Evolutionary conservation across 257 asterid species (phyloP), one percentile per base, ranked within the genome.

Genomic region (Paraleonurus japonicus): DNA sequence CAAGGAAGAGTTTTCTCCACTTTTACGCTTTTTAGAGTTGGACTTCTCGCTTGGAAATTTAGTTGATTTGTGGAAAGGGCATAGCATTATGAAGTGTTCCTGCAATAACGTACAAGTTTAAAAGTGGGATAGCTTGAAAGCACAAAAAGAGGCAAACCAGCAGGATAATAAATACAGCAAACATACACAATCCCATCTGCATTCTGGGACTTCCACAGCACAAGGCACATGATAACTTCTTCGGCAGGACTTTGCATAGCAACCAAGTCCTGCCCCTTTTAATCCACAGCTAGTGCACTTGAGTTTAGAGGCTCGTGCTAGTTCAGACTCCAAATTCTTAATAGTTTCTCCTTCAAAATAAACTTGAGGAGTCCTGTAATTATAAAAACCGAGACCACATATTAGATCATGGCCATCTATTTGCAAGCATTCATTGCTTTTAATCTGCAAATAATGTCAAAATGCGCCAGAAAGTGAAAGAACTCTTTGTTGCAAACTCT

Each of bases 221-320:
- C 99, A 94, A 65, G 96, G 98, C n/a, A 82, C 84, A 1, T 94
- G 99, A 83, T 91, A 94, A 53, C 83, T 94, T 84, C 80, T 86
- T 70, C 93, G 80, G 77, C 99, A 94, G 51, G 96, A 86, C 79
- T 82, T 91, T 16, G 79, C 84, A 63, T 77, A 91, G 86, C 99
- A 94, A 48, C 99, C 99, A 77, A 94, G 97, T 67, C 86, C 96
- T 27, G 99, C 99, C 71, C 99, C 99, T 73, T 89, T 94, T 73
- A 81, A 79, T 64, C 96, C 98, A 86, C 99, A 94, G 51, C 78
- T 72, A 73, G 82, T 86, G 76, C 99, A 94, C 83, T 88, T 94
- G 78, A 94, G 99, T 83, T 91, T 94, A 20, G 95, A 89, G 80
- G 99, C 88, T 81, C 99, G 86, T 39, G 74, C 86, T 76, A 94